These are phyloP conservation scores for Aaosphaeria arxii DNA, from an alignment of 2,329 filamentous ascomycete genomes.

Conservation along the genomic window DNA sequence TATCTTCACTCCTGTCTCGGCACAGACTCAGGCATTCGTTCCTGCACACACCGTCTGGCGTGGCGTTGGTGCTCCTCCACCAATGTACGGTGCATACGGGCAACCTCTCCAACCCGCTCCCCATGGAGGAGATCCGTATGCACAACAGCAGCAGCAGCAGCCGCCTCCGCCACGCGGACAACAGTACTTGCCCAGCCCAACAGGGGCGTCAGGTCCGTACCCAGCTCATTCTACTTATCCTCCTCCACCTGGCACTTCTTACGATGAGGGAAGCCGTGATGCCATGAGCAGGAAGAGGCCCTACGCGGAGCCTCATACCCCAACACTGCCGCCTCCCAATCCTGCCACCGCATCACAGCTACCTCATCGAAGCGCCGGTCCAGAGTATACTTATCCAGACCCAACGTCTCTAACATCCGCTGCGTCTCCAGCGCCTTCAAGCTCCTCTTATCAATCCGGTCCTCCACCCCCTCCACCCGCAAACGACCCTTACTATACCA, in stretches of 20 bases:
- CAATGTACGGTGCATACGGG: constrained; percentile 52
- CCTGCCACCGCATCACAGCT: constrained; percentile 42
- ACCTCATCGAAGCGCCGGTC: constrained; percentile 31
- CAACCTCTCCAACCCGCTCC: constrained; percentile 41
- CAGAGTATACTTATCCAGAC: constrained; percentile 43
- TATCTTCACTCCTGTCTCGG: constrained; percentile 73
- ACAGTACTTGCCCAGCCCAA: constrained; percentile 45
- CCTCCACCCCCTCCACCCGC: constrained; percentile 30
- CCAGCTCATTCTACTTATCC: constrained; percentile 32
- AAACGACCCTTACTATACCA: constrained; percentile 40
- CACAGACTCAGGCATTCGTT: constrained; percentile 71
- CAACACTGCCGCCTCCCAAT: constrained; percentile 49
- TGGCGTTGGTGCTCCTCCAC: constrained; percentile 42
- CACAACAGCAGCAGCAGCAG: constrained; percentile 17
- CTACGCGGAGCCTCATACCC: constrained; percentile 49
- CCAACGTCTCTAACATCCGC: constrained; percentile 42
- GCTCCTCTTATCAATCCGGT: constrained; percentile 38
- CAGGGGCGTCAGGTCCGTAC: constrained; percentile 42
- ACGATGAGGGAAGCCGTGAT: constrained; percentile 39
- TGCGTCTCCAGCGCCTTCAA: constrained; percentile 45
- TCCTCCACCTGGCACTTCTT: constrained; percentile 28
- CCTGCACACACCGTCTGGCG: constrained; percentile 66
- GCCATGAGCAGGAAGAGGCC: constrained; percentile 44
- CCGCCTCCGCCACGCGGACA: constrained; percentile 30
- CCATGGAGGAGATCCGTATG: constrained; percentile 29